Evolutionary conservation across 441 rosid genomes (phyloP).

Genomic region (Croton setiger): DNA sequence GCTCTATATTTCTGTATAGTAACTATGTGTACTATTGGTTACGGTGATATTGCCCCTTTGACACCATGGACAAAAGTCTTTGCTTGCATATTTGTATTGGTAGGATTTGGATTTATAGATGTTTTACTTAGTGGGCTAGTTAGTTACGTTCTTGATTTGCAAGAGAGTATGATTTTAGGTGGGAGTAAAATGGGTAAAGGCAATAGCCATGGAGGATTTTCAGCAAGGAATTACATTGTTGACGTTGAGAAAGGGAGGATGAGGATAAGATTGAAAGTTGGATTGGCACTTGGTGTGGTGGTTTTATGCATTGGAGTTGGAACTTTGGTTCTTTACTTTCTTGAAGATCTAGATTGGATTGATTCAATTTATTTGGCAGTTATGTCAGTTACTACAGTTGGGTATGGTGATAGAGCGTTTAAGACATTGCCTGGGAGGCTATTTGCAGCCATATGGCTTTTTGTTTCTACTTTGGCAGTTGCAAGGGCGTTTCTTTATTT

Average conservation of each 20-base stretch:
- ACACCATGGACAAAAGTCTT: conserved; percentile 67
- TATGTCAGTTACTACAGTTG: conserved; percentile 93
- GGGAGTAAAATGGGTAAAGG: conserved; percentile 42
- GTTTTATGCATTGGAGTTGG: conserved; percentile 67
- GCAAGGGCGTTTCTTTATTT: conserved; percentile 84
- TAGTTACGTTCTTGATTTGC: conserved; percentile 73
- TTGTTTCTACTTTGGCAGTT: conserved; percentile 73
- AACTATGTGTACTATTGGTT: conserved; percentile 93
- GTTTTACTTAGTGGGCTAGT: conserved; percentile 73
- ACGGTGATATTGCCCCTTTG: conserved; percentile 79
- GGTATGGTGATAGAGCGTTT: conserved; percentile 83
- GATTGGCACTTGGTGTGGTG: conserved; percentile 75
- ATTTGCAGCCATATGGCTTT: conserved; percentile 78
- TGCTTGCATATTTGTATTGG: conserved; percentile 69
- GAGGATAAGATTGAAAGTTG: conserved; percentile 85
- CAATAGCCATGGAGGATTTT: conserved; percentile 37
- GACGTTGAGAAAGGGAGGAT: conserved; percentile 84
- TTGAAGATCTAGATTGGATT: conserved; percentile 58
- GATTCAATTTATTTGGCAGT: conserved; percentile 85
- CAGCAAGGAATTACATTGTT: conserved; percentile 57
- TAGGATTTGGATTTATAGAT: conserved; percentile 84
- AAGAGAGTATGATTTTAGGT: conserved; percentile 64
- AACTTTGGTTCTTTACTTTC: conserved; percentile 43
- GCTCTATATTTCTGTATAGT: conserved; percentile 90
- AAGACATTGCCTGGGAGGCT: conserved; percentile 62